Base-by-base conservation (phyloP, 108 stramenopile species). In the Pseudonitzschia multistriata region DNA sequence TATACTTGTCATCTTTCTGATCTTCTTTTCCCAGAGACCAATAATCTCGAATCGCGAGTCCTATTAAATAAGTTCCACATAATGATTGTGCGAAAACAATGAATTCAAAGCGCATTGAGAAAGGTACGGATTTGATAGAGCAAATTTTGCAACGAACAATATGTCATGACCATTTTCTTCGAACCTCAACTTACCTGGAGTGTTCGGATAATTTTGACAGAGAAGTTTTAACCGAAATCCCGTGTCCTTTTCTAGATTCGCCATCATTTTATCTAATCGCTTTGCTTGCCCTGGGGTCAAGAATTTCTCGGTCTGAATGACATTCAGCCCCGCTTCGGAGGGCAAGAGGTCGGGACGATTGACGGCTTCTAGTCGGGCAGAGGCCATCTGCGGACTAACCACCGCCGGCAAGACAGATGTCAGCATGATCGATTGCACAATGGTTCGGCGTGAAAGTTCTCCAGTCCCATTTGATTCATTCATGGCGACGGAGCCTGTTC, bases 21-120 rank as follows among this genome's bases (percentile, higher is more conserved):
- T 72, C 81, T 64, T 93, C 92, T 68, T 90, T 93, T 11, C 89
- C 92, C n/a, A 93, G 67, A 74, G 83, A 82, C 92, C 92, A 93
- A 62, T 93, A 93, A 70, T 93, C 92, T 31, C 87, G 77, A 67
- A 84, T 83, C 4, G 83, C 85, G 29, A 88, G 67, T 54, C 76
- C 50, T 52, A 24, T n/a, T n/a, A n/a, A n/a, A n/a, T n/a, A n/a
- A n/a, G n/a, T n/a, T n/a, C n/a, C n/a, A n/a, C n/a, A n/a, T n/a
- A n/a, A n/a, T n/a, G n/a, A n/a, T n/a, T n/a, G n/a, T n/a, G n/a
- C n/a, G n/a, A n/a, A n/a, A n/a, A n/a, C n/a, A n/a, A n/a, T n/a
- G n/a, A n/a, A n/a, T n/a, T n/a, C n/a, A n/a, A n/a, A n/a, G n/a
- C n/a, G n/a, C n/a, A n/a, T n/a, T n/a, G n/a, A n/a, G n/a, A n/a